phyloP scores from a whole-genome alignment of 495 filamentous ascomycete species.

The Penicillium canescens region DNA sequence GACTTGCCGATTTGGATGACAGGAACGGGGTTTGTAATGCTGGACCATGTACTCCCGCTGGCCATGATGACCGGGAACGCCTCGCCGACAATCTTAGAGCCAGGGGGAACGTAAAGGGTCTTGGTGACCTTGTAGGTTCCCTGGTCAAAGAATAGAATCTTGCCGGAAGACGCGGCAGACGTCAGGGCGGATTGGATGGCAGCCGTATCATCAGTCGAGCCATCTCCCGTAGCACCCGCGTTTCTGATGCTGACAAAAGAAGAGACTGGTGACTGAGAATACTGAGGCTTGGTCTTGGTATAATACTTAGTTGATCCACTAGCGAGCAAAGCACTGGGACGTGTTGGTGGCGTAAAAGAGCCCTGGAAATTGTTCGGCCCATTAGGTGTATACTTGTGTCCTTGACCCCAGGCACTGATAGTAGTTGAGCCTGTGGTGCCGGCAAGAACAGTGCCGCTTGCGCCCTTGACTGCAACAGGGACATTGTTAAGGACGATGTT shows the following conservation, averaged over 20 bases:
- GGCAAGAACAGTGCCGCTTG: constrained; percentile 52
- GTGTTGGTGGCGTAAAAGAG: constrained; percentile 32
- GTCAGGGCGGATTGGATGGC: constrained; percentile 49
- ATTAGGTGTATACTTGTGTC: constrained; percentile 48
- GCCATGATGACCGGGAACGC: constrained; percentile 65
- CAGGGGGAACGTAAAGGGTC: constrained; percentile 46
- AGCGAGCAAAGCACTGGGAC: constrained; percentile 38
- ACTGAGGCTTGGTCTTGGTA: constrained; percentile 55
- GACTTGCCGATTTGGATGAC: constrained; percentile 63
- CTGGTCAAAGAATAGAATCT: constrained; percentile 52
- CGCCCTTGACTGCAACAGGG: constrained; percentile 58
- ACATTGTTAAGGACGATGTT: constrained; percentile 68
- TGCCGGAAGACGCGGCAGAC: constrained; percentile 32
- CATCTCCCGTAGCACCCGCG: constrained; percentile 67
- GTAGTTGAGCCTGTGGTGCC: constrained; percentile 56
- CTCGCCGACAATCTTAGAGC: constrained; percentile 50
- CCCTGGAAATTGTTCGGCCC: constrained; percentile 45
- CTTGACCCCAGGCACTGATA: constrained; percentile 56
- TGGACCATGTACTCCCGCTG: constrained; percentile 58
- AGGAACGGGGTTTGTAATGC: constrained; percentile 61
- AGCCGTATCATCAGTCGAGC: constrained; percentile 64
- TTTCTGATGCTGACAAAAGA: constrained; percentile 61
- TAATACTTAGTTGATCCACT: constrained; percentile 45
- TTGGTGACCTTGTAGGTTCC: constrained; percentile 49
- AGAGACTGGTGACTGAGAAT: constrained; percentile 46